A percentile compares a stretch with the other conserved stretches of the same genome.
These are phyloP conservation scores for Colletotrichum sp. DNA, from an alignment of 2,329 filamentous ascomycete species.

Conservation along the genomic window DNA sequence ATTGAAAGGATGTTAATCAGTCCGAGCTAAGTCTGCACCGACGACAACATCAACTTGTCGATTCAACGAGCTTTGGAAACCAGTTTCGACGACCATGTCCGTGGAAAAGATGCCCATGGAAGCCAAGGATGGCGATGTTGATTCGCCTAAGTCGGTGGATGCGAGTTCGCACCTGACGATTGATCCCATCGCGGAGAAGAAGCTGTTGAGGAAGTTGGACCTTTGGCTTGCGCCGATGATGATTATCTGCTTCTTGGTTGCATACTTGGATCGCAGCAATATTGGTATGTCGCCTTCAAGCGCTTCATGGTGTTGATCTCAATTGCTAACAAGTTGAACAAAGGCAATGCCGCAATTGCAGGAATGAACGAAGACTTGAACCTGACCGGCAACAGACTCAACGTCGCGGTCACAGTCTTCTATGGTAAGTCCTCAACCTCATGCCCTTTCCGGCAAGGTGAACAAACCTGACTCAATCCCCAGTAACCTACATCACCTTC, in stretches of 20 bases:
- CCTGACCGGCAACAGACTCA: slow-evolving; percentile 41
- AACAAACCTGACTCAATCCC: slow-evolving; percentile 58
- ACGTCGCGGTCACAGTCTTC: slow-evolving; percentile 45
- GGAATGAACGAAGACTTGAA: slow-evolving; percentile 38
- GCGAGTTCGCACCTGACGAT: neutral
- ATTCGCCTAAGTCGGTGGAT: neutral
- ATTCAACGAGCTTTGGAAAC: neutral
- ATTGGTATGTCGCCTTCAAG: neutral
- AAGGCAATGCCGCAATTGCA: slow-evolving; percentile 35
- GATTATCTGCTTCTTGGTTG: slow-evolving; percentile 32
- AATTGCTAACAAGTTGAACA: neutral
- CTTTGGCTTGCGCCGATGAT: slow-evolving; percentile 22
- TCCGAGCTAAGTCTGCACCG: neutral
- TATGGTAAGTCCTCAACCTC: slow-evolving; percentile 49
- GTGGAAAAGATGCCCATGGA: slow-evolving; percentile 9
- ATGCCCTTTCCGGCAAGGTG: slow-evolving; percentile 41
- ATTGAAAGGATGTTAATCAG: neutral
- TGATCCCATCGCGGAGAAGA: slow-evolving; percentile 15
- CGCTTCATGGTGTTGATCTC: accelerated
- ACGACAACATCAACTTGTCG: neutral
- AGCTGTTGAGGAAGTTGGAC: slow-evolving; percentile 28
- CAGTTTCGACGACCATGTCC: neutral
- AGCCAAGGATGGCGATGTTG: neutral
- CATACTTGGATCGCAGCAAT: slow-evolving; percentile 35
- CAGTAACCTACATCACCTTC: slow-evolving; percentile 54